Evolutionary conservation across 2,329 filamentous ascomycete species (phyloP), one percentile per base, ranked within the genome.

Genomic region (Dryadomyces sulphureus): DNA sequence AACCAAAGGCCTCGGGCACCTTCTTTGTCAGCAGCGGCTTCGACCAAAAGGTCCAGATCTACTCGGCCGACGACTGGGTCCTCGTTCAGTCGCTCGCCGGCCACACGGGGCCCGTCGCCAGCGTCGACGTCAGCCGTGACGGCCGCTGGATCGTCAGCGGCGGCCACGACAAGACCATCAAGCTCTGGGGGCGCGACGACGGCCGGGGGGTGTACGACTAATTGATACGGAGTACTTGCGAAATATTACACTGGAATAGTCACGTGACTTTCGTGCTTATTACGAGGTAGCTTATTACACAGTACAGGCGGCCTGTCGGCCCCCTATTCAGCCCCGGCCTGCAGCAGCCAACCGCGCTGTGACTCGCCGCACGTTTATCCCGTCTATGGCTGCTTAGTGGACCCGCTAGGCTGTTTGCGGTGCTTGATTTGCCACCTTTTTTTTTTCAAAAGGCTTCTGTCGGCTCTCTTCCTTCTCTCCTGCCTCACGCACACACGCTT

Each of bases 51-150:
- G 83, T 98, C 63, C 94, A 95, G 60, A 75, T 98, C 54, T 96
- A 93, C 64, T 94, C 88, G 7, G 88, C 88, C 2, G 92, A 98
- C 60, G 90, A 98, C 64, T 98, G 92, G 89, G 81, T 84, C 1
- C 65, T 94, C 48, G 79, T 89, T 50, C 93, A 94, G 64, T 86
- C 81, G 16, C 67, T 98, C 48, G 86, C 81, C 55, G 92, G 89
- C 0, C 92, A 98, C 62, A 87, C 88, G 1, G 89, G 87, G 2
- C 92, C 93, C 36, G 89, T 98, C 11, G 77, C 93, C 45, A 93
- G 87, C 54, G 83, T 87, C 12, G 92, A 98, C 65, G 78, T 94
- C 45, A 93, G 84, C 57, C 72, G 73, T 52, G 86, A 96, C 62
- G 84, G 81, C 8, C 82, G 73, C 58, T 98, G 88, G 86, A 94